Conservation (phyloP, 805 yeast genomes). For the Myxozyma melibiosi region DNA sequence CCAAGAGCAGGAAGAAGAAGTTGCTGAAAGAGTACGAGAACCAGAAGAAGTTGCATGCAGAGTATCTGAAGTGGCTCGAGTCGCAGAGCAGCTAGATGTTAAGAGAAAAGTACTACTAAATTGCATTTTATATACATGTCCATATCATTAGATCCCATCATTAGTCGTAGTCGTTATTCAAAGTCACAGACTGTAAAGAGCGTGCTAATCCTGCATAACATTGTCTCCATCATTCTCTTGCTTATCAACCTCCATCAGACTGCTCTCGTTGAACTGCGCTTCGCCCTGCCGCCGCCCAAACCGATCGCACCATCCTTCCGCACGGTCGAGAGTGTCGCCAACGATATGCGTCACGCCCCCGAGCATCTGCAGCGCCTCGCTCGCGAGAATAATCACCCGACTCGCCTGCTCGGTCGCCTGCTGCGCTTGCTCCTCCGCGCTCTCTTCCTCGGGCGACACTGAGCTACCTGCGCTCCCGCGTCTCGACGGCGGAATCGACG, state of each 20-base stretch:
- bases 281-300: conserved; percentile 35
- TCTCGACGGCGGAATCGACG: conserved; percentile 30
- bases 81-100: neutral
- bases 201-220: conserved; percentile 16
- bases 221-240: conserved; percentile 11
- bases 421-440: neutral
- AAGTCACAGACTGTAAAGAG: neutral
- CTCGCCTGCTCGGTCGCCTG: conserved; percentile 51
- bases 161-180: neutral
- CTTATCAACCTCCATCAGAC: neutral
- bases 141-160: neutral
- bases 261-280: neutral
- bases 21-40: conserved; percentile 72
- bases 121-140: neutral
- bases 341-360: conserved; percentile 79
- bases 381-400: conserved; percentile 76
- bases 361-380: conserved; percentile 87
- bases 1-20: conserved; percentile 86
- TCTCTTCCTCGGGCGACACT: neutral
- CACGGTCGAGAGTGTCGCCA: conserved; percentile 79
- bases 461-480: neutral
- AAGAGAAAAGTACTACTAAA: neutral
- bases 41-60: conserved; percentile 80
- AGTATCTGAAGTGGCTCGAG: conserved; percentile 45
- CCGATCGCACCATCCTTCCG: conserved; percentile 72